Conservation (phyloP, 2,329 filamentous ascomycete genomes). For the Talaromyces sp. region DNA sequence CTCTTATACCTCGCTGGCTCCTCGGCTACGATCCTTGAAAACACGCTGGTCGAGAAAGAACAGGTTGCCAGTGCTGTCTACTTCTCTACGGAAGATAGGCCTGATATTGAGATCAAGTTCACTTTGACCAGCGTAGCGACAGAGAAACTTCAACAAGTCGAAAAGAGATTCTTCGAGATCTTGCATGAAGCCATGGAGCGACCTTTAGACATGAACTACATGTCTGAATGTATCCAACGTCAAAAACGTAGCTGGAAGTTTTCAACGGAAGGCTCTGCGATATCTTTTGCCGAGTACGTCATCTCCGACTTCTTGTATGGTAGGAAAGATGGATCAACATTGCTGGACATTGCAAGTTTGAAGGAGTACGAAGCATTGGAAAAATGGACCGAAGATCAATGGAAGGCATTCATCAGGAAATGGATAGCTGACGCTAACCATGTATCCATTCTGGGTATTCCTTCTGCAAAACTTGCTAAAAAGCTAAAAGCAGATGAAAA, state of each 20-base stretch:
- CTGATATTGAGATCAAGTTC: slow-evolving; percentile 81
- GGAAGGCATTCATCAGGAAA: slow-evolving; percentile 76
- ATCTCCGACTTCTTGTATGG: slow-evolving; percentile 94
- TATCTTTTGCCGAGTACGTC: slow-evolving; percentile 78
- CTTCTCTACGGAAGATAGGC: slow-evolving; percentile 74
- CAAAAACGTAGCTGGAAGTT: slow-evolving; percentile 81
- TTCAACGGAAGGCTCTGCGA: slow-evolving; percentile 74
- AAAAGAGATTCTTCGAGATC: slow-evolving; percentile 80
- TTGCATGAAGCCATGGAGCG: slow-evolving; percentile 74
- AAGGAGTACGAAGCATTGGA: slow-evolving; percentile 66
- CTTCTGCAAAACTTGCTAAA: slow-evolving; percentile 74
- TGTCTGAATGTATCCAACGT: slow-evolving; percentile 80
- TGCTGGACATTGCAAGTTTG: slow-evolving; percentile 57
- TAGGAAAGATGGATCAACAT: slow-evolving; percentile 74
- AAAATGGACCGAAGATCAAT: slow-evolving; percentile 78
- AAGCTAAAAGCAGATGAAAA: slow-evolving; percentile 81
- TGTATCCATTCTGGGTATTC: slow-evolving; percentile 82
- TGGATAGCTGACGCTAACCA: slow-evolving; percentile 86
- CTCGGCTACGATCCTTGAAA: slow-evolving; percentile 88
- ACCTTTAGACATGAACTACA: slow-evolving; percentile 83
- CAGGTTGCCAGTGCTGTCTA: slow-evolving; percentile 84
- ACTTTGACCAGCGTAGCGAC: slow-evolving; percentile 84
- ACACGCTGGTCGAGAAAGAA: slow-evolving; percentile 87
- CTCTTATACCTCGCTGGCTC: slow-evolving; percentile 89
- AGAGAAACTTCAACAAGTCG: slow-evolving; percentile 76